Evolutionary conservation across 148 eudicot genomes (phyloP), one percentile per base, ranked within the genome.

Genomic region (Agrostemma githago): DNA sequence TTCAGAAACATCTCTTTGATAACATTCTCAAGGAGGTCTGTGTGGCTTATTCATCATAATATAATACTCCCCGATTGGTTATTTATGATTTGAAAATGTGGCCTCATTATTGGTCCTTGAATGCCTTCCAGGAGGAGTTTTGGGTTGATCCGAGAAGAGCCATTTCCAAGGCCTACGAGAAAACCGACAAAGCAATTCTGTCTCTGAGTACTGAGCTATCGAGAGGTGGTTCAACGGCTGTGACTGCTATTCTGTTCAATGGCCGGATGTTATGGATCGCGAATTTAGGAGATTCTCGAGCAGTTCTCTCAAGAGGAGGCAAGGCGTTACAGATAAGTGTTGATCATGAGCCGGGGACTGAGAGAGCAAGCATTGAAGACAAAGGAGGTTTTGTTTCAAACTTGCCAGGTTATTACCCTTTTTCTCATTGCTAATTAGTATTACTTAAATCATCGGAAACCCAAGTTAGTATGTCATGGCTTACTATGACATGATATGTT

Each of bases 181-280:
- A 83, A 76, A 87, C 88, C 15, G 90, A 87, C 72, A 78, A 70
- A 80, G 82, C 77, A 16, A 85, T 87, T 72, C 84, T 87, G 72
- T 82, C 86, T 43, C 74, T 73, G 11, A 80, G 72, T 67, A 62
- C 85, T 61, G 81, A 84, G 66, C 39, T 85, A 71, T 82, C 83
- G 38, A 80, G 87, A 78, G 90, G 88, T 5, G 90, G 90, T 14
- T 87, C 90, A 5, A 87, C 90, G 58, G 88, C 90, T 72, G 90
- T 87, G 72, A 87, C 90, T 56, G 88, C 90, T 51, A 85, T 87
- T 60, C 74, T 85, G 68, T 76, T 87, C 14, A 85, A 87, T 72
- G 88, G 86, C 16, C 74, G 76, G 63, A 87, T 77, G 74, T 79
- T 87, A 78, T 85, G 85, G 87, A 72, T 84, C 5, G 90, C 88